Evolutionary conservation across 1,139 yeast genomes (phyloP).

Genomic region (Candida neerlandica): DNA sequence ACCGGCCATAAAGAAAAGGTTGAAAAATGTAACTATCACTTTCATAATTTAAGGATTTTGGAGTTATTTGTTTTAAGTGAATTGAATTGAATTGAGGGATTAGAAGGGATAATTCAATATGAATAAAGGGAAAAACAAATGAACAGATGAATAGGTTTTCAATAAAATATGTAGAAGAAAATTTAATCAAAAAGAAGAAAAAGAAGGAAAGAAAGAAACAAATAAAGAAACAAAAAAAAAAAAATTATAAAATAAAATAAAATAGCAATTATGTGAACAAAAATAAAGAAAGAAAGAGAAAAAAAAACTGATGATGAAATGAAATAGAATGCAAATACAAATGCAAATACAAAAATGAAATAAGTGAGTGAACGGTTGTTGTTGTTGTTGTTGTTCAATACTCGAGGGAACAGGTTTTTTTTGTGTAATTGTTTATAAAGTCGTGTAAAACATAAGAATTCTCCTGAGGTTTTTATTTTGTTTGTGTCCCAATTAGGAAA

Average conservation of each 20-base stretch:
- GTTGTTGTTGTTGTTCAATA: too few relatives aligned
- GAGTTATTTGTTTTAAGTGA: too few relatives aligned
- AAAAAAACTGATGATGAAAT: background rate
- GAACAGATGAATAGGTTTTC: background rate
- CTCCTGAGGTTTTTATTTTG: background rate
- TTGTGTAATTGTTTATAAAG: background rate
- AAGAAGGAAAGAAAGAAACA: background rate
- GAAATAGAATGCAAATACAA: too few relatives aligned
- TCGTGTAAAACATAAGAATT: background rate
- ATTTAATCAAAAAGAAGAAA: background rate
- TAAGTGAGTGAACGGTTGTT: too few relatives aligned
- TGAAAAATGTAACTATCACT: constrained; percentile 35
- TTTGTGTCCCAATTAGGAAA: background rate
- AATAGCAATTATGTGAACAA: background rate
- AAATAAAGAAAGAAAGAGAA: background rate
- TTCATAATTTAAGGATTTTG: too few relatives aligned
- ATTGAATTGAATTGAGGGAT: too few relatives aligned
- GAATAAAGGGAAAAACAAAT: background rate
- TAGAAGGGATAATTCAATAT: background rate
- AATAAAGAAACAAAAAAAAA: background rate
- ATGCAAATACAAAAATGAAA: too few relatives aligned
- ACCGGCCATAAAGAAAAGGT: constrained; percentile 50
- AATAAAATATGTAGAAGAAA: background rate
- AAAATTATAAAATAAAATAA: background rate
- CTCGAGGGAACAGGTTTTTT: background rate